Evolutionary conservation across 2,329 filamentous ascomycete species (phyloP).

Genomic region (Claviceps maximensis): DNA sequence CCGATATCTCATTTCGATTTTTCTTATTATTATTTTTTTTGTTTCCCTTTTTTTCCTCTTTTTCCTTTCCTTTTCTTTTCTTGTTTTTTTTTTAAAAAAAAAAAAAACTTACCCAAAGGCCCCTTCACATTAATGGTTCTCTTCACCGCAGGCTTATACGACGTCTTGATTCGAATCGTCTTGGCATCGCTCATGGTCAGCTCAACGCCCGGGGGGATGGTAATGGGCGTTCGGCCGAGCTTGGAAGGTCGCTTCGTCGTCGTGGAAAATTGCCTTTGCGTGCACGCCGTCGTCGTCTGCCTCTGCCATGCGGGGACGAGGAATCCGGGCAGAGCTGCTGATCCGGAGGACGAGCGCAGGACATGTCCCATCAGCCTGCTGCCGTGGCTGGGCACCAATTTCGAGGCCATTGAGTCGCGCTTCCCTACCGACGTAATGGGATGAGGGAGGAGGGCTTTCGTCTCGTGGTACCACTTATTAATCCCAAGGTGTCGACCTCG

Average conservation of each 20-base stretch:
- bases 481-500: not conserved
- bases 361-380: conserved; percentile 47
- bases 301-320: conserved; percentile 59
- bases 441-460: not conserved
- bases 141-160: conserved; percentile 47
- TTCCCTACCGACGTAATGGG: conserved; percentile 5
- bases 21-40: not conserved
- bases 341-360: conserved; percentile 31
- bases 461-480: not conserved
- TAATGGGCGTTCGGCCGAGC: conserved; percentile 69
- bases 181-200: conserved; percentile 54
- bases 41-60: not conserved
- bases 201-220: conserved; percentile 72
- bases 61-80: not conserved
- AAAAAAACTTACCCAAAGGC: conserved; percentile 50
- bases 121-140: conserved; percentile 65
- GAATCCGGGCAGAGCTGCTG: conserved; percentile 50
- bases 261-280: conserved; percentile 51
- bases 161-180: conserved; percentile 39
- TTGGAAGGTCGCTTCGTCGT: conserved; percentile 59
- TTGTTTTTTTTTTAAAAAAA: not conserved
- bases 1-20: too few species aligned
- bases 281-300: conserved; percentile 2
- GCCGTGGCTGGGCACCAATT: conserved; percentile 53
- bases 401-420: conserved; percentile 26